Evolutionary conservation across 208 protist species (phyloP), one percentile per base, ranked within the genome.

Genomic region (Phytomonas francai): DNA sequence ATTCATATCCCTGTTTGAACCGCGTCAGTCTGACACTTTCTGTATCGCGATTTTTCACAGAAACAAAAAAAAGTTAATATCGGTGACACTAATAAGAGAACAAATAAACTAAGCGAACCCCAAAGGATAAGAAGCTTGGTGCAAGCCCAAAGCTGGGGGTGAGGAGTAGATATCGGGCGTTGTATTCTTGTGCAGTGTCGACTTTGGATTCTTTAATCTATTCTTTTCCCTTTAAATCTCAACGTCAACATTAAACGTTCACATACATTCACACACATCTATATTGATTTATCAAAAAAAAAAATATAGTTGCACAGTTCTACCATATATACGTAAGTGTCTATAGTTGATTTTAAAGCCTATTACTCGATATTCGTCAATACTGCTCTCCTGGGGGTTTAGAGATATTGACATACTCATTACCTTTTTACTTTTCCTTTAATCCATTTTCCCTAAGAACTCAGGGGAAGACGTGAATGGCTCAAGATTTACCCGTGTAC

Each of bases 401-500:
- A 22, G 58, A 39, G 12, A 29, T 29, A 28, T 25, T 34, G 61
- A 11, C 42, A 57, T 25, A 68, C 56, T 70, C 27, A 62, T 70
- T 19, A 19, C 34, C 42, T 70, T 39, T 67, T 77, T 64, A 64
- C 34, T 61, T 56, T 42, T 39, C 57, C 31, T 57, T 59, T 72
- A 33, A 33, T 36, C 12, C 12, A 27, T 71, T 57, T 31, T 66
- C 42, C 51, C 34, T 9, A 36, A 34, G 29, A 61, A 30, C 30
- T 70, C 56, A 3, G 27, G 5, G 39, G n/a, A 22, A 49, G 27
- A 25, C 16, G 51, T 28, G 30, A 34, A 91, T 93, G 85, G 69
- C 83, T 9, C 64, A 71, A 28, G 69, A 84, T 16, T 71, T 89
- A 0, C 63, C 65, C 27, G 72, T 84, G 39, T 95, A 83, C 77